Base-by-base conservation (phyloP, 345 rosid genomes). In the Eucalyptus cladocalyx region DNA sequence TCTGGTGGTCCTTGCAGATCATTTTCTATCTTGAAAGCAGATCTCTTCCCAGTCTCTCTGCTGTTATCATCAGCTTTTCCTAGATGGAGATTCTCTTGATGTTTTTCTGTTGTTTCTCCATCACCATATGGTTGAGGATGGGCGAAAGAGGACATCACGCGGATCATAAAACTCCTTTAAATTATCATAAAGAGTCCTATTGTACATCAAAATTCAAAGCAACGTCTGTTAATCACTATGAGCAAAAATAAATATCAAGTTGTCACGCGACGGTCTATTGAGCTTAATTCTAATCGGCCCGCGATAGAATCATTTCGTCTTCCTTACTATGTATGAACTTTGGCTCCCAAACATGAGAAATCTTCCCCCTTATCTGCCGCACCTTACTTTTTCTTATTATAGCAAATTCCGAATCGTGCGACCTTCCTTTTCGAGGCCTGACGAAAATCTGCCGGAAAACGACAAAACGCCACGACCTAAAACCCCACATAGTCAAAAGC, bases 191-290 rank as follows among this genome's bases (percentile, higher is more conserved):
- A 69, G 1, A 32, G 23, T 32, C 80, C 0, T 37, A 0, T 9
- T 1, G 26, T 34, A 18, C 1, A 34, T 18, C 34, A 18, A 21
- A 19, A 0, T 32, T 32, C 23, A 32, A 8, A 32, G 24, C 6
- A 18, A 32, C 12, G 17, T 69, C 2, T 9, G 42, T 17, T 17
- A 9, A 69, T 32, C 13, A 5, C 26, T 10, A 18, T 9, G 23
- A 18, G 26, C 7, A 18, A 37, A 72, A 72, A 11, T 6, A 0
- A 72, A 72, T 72, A 12, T 37, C 3, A 2, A 0, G 43, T 72
- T 6, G 5, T 11, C 45, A 9, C 3, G 8, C 6, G 15, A 72
- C 7, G 5, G 3, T 5, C 1, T 10, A 6, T 37, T 24, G 6
- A 34, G 1, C 24, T 19, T 5, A 18, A 72, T 37, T 21, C 40